A percentile compares a stretch with the other conserved stretches of the same genome.
Conservation (phyloP, 1,284 basidiomycete genomes). For the Apiotrichum brassicae region DNA sequence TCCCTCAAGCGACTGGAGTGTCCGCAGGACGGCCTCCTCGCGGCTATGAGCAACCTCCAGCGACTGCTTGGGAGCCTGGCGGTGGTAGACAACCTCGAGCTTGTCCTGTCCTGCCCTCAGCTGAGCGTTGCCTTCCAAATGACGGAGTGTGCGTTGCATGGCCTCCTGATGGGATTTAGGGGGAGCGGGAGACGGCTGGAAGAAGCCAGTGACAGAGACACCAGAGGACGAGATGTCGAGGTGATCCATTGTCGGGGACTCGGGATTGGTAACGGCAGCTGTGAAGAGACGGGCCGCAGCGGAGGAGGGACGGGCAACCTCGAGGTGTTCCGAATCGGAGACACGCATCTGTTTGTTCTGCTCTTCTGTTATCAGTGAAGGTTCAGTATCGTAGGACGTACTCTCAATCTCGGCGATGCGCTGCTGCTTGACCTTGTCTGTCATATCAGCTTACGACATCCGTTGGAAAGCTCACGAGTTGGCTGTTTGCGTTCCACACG, state of each 20-base stretch:
- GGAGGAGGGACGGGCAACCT: background rate
- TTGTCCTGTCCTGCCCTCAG: conserved; percentile 13
- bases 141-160: conserved; percentile 31
- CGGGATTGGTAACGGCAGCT: background rate
- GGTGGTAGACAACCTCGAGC: conserved; percentile 27
- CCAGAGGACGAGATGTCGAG: no score
- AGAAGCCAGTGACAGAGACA: conserved; percentile 10
- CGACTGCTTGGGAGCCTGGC: conserved; percentile 22
- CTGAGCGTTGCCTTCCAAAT: conserved; percentile 27
- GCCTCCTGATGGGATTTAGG: conserved; percentile 21
- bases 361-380: background rate
- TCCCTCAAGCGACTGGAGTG: conserved; percentile 34
- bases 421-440: background rate
- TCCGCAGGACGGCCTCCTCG: conserved; percentile 25
- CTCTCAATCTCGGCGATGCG: background rate
- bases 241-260: background rate
- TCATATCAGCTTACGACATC: background rate
- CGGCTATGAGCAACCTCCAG: background rate
- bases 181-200: background rate
- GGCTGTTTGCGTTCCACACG: background rate
- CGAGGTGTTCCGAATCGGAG: background rate
- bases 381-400: no score
- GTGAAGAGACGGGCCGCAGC: background rate
- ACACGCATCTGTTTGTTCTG: background rate
- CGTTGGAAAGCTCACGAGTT: background rate